Conservation (phyloP, 1,139 yeast genomes). For the Oligophagozyma castellii region DNA sequence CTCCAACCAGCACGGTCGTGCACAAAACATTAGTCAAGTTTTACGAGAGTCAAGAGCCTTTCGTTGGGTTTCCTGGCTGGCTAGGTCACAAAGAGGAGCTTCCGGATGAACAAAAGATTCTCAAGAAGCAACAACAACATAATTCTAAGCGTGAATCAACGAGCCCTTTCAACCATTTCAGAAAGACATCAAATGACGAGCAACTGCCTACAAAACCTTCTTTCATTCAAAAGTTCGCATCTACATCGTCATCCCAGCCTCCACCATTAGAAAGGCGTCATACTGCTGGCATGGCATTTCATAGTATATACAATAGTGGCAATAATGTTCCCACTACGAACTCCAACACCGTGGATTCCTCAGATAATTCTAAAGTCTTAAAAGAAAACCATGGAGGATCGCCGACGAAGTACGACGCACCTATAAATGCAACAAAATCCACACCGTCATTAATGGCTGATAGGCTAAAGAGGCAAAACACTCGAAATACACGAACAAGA, state of each 20-base stretch:
- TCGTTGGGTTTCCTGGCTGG: slow-evolving; percentile 30
- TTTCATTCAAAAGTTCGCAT: no score
- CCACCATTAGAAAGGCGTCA: slow-evolving; percentile 3
- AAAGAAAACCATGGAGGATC: background rate
- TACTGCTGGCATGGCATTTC: slow-evolving; percentile 8
- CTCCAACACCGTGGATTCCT: background rate
- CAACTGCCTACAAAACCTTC: no score
- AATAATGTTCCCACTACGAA: background rate
- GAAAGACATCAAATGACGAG: background rate
- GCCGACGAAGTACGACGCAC: background rate
- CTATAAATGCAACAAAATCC: background rate
- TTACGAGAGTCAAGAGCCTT: slow-evolving; percentile 22
- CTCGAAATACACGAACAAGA: no score
- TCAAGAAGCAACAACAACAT: slow-evolving; percentile 12
- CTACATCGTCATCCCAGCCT: no score
- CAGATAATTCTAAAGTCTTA: background rate
- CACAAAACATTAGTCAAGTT: slow-evolving; percentile 28
- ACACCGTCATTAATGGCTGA: background rate
- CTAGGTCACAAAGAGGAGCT: slow-evolving; percentile 26
- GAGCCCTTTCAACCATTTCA: background rate
- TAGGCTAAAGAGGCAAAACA: background rate
- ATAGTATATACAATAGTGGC: slow-evolving; percentile 5
- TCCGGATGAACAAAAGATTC: slow-evolving; percentile 21
- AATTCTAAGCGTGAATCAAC: background rate
- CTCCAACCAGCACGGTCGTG: slow-evolving; percentile 25